Base-by-base conservation (phyloP, 1,139 yeast species). In the Taphrina populina region DNA sequence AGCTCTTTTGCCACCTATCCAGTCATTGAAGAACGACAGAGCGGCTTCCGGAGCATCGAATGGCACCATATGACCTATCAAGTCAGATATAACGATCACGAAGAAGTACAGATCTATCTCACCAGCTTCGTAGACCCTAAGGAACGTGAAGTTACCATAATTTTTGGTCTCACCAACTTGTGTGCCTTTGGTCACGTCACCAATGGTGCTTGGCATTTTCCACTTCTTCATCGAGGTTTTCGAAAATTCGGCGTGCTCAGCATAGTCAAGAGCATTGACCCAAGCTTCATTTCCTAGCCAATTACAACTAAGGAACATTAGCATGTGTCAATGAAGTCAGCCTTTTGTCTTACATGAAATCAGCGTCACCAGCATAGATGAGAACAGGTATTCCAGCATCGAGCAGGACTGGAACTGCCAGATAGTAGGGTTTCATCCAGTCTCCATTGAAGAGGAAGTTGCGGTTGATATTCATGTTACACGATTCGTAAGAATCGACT, bases 361-460 rank as follows among this genome's bases (percentile, higher is more conserved):
- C 95, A 71, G 86, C 86, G 71, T 87, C 95, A 65, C 95, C 95
- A 8, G 94, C 95, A 66, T 86, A 87, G 59, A 86, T 76, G 67
- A 86, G 76, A 11, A 85, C 88, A 4, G 95, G 95, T 40, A 85
- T 67, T 4, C 77, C 80, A 55, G 74, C 67, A 47, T 83, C 62
- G 40, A 64, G 62, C 8, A 64, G 39, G 70, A 54, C 60, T 2
- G 66, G 63, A 4, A 64, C 65, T 19, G 60, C 62, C 24, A 58
- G 58, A 52, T 80, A 79, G 73, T 82, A 86, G 49, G 95, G 92
- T 70, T 83, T 83, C 94, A 84, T 84, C 94, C 95, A 85, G 71
- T 87, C 95, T 66, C 95, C 92, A 29, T 88, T 87, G 68, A 86
- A 82, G 66, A 84, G 69, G 70, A 90, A 90, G 76, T 83, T 84